Conservation (phyloP, 2,329 filamentous ascomycete genomes). For the Fusarium azukiicola region DNA sequence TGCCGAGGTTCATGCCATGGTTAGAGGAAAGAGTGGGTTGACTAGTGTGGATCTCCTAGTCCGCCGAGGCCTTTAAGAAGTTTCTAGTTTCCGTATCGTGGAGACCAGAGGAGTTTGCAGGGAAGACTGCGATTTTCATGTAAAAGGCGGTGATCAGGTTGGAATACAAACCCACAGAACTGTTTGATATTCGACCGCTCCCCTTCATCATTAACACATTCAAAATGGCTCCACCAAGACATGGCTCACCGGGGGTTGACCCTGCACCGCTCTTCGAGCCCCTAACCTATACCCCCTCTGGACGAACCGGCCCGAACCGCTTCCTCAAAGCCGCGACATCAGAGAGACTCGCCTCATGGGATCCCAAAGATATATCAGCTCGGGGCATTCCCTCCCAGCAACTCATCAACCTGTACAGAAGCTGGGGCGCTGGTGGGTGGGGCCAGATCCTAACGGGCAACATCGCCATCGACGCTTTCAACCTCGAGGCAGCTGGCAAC, state of each 20-base stretch:
- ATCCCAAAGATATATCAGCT: conserved; percentile 38
- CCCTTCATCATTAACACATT: background rate
- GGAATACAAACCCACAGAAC: background rate
- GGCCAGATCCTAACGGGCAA: conserved; percentile 40
- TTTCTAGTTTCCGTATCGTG: background rate
- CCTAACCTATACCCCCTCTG: conserved; percentile 39
- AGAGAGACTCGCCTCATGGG: conserved; percentile 43
- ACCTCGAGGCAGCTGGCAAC: conserved; percentile 41
- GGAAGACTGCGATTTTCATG: background rate
- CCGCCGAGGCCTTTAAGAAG: background rate
- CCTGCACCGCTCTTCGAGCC: conserved; percentile 38
- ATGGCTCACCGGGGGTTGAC: conserved; percentile 37
- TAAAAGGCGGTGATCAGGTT: background rate
- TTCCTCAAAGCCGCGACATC: conserved; percentile 48
- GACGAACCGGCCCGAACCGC: conserved; percentile 36
- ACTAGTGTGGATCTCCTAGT: background rate
- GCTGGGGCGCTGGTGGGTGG: conserved; percentile 43
- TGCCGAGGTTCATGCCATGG: background rate
- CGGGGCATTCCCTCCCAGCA: conserved; percentile 40
- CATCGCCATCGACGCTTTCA: conserved; percentile 37
- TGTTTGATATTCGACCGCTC: background rate
- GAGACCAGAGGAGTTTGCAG: background rate
- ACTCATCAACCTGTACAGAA: conserved; percentile 39
- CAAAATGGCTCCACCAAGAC: conserved; percentile 35
- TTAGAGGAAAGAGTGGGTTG: background rate